Evolutionary conservation across 495 filamentous ascomycete species (phyloP), one percentile per base, ranked within the genome.

Genomic region (Penicillium desertorum): DNA sequence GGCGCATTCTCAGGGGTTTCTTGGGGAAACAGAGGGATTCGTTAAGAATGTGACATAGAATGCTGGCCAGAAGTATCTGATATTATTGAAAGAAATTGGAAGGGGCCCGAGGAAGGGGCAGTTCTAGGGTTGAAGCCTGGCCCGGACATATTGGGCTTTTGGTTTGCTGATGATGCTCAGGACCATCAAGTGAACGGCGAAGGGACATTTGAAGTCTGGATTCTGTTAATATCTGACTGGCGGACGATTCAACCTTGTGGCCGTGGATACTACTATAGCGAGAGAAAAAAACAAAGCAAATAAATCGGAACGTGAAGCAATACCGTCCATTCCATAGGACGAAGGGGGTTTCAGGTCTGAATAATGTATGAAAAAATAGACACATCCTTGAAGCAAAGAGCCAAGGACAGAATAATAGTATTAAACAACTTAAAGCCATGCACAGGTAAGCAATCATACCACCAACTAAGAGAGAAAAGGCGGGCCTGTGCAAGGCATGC

Each of bases 391-490:
- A 37, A 42, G 54, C 19, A 45, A 27, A 58, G 29, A 55, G 30
- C 32, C 57, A 51, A 60, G 49, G 36, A 10, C 9, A 57, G 37
- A 64, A 59, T 30, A 50, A 67, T 62, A 69, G 46, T 69, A 69
- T 69, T 69, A 69, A 69, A 69, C 62, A 69, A 56, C 59, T 52
- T 69, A 69, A 41, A 64, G 45, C 54, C 56, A 63, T 58, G 66
- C 61, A 66, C 63, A 54, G 49, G 52, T 54, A 46, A 32, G 61
- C 43, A 53, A 58, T 58, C 32, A 56, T 45, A 52, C 59, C 51
- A 46, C 44, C 53, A 49, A 37, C 36, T 25, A 42, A 59, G 51
- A 57, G 42, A 60, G 50, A 46, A 61, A 42, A 54, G 51, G 44
- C 56, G 59, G 58, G 54, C 54, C 63, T 67, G 63, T 69, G 62